phyloP scores from a whole-genome alignment of 2,329 filamentous ascomycete genomes.

The Cadophora gregata region DNA sequence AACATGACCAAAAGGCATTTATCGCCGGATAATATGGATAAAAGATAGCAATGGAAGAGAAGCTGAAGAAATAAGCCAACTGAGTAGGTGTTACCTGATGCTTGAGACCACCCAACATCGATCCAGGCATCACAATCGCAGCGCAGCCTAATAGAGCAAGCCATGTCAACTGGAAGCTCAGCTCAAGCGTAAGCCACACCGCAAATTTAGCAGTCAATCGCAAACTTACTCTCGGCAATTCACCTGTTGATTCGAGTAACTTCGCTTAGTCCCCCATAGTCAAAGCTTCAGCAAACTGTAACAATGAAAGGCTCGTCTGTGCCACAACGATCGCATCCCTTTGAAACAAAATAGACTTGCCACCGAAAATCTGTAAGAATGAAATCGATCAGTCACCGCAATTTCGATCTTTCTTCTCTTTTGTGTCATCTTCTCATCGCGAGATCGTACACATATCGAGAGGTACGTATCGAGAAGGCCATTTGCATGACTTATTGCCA shows the following conservation, averaged over 20 bases:
- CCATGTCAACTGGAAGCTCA: neutral
- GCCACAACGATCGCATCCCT: neutral
- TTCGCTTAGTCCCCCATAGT: neutral
- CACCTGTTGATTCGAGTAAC: neutral
- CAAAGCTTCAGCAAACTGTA: neutral
- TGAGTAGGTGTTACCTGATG: too few relatives aligned
- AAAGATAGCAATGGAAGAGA: too few relatives aligned
- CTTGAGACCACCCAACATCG: too few relatives aligned
- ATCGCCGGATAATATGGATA: too few relatives aligned
- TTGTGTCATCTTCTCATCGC: neutral
- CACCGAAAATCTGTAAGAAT: neutral
- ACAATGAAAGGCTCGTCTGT: neutral
- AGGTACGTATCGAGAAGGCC: neutral
- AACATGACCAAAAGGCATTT: neutral
- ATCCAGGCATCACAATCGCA: neutral
- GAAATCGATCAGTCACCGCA: neutral
- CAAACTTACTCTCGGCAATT: neutral
- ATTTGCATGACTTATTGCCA: neutral
- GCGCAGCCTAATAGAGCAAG: neutral
- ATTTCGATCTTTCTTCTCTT: neutral
- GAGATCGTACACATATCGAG: neutral
- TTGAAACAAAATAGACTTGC: slow-evolving; percentile 1
- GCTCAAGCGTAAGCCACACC: neutral
- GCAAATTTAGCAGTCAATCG: neutral
- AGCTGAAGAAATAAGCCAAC: too few relatives aligned